These are phyloP conservation scores for Psidium friedrichsthalianum DNA, from an alignment of 345 rosid species.

Conservation along the genomic window DNA sequence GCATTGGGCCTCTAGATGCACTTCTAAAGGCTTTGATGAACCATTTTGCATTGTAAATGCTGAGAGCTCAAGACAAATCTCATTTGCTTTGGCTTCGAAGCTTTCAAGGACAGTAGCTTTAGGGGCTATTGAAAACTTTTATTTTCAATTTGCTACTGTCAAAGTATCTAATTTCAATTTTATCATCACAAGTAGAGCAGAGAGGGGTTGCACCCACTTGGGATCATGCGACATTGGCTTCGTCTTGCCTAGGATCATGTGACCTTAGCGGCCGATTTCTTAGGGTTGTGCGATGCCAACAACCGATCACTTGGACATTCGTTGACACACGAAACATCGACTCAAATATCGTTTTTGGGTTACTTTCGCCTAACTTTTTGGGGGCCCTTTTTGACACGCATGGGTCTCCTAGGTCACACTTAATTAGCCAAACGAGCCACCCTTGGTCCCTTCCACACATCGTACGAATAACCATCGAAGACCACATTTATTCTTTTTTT, in stretches of 20 bases:
- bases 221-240: background rate
- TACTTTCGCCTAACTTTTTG: background rate
- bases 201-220: fast-evolving
- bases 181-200: fast-evolving
- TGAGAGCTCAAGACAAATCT: background rate
- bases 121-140: background rate
- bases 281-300: background rate
- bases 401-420: background rate
- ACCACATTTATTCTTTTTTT: background rate
- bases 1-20: background rate
- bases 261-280: fast-evolving
- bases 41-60: background rate
- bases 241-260: background rate
- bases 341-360: background rate
- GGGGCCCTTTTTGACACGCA: background rate
- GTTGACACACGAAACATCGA: background rate
- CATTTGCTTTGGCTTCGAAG: background rate
- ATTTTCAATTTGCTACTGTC: fast-evolving
- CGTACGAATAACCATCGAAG: background rate
- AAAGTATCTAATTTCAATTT: background rate
- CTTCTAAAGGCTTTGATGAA: background rate
- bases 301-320: background rate
- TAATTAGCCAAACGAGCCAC: background rate
- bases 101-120: background rate
- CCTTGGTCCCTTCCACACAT: background rate